Percentiles rank a stretch among this genome's conserved stretches.
Conservation (phyloP, 768 basidiomycete species). For the Solioccasus polychromus region DNA sequence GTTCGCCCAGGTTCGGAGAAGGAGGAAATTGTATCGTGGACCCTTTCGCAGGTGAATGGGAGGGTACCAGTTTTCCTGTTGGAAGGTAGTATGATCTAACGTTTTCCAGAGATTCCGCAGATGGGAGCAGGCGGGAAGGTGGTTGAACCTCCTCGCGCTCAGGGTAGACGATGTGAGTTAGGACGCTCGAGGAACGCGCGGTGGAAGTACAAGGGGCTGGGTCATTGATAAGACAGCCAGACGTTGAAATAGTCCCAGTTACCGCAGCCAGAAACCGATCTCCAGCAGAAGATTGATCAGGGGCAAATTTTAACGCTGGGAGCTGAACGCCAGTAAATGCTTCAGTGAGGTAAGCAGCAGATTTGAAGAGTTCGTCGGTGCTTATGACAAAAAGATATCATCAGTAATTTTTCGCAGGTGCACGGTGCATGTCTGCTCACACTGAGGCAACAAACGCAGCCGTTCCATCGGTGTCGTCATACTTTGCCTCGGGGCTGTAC, state of each 20-base stretch:
- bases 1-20: neutral
- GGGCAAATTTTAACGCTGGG: conserved; percentile 2
- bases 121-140: neutral
- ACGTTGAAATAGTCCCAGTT: neutral
- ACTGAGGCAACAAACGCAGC: conserved; percentile 69
- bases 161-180: conserved; percentile 18
- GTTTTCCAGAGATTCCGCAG: neutral
- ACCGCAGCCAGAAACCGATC: neutral
- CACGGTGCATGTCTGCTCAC: conserved; percentile 32
- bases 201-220: neutral
- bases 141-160: conserved; percentile 1
- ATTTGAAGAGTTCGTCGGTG: conserved; percentile 75
- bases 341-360: conserved; percentile 73
- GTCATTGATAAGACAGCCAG: conserved; percentile 1
- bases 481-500: conserved; percentile 58
- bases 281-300: conserved; percentile 13
- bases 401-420: conserved; percentile 3
- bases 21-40: neutral
- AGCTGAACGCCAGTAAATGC: conserved; percentile 41
- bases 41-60: neutral
- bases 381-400: conserved; percentile 32
- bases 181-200: conserved; percentile 23
- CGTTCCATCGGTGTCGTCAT: conserved; percentile 60
- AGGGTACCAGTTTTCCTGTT: neutral
- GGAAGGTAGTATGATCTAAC: neutral